Conservation (phyloP, 2,329 filamentous ascomycete genomes). For the Coleophoma cylindrospora region DNA sequence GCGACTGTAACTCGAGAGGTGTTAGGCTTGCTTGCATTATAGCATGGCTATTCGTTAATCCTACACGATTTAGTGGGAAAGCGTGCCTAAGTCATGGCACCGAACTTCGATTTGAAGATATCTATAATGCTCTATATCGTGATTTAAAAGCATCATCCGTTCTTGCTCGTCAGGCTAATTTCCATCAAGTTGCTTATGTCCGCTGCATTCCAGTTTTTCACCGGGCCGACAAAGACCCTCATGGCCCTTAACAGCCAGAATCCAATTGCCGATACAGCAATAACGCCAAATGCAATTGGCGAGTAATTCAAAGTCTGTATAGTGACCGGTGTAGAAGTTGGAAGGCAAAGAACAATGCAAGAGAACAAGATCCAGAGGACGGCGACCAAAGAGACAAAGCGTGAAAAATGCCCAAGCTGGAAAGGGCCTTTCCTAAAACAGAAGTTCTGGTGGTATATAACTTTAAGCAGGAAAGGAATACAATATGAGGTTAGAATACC, state of each 20-base stretch:
- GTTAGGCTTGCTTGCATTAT: no score
- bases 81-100: no score
- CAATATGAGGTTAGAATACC: slow-evolving; percentile 54
- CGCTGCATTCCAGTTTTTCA: no score
- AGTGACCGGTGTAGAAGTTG: slow-evolving; percentile 48
- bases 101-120: no score
- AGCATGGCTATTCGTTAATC: no score
- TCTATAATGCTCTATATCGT: no score
- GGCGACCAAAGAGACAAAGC: slow-evolving; percentile 40
- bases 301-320: slow-evolving; percentile 56
- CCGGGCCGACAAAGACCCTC: no score
- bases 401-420: slow-evolving; percentile 40
- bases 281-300: slow-evolving; percentile 52
- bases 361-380: slow-evolving; percentile 49
- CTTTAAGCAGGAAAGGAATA: slow-evolving; percentile 47
- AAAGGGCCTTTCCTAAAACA: slow-evolving; percentile 47
- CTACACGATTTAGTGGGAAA: no score
- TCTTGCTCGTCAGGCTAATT: no score
- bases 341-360: slow-evolving; percentile 51
- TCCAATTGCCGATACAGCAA: slow-evolving; percentile 39
- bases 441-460: slow-evolving; percentile 45
- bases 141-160: no score
- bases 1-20: no score
- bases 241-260: slow-evolving; percentile 41
- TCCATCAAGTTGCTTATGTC: no score